Conservation (phyloP, 176 grass and related monocot genomes). For the Dendrocalamus sinicus region DNA sequence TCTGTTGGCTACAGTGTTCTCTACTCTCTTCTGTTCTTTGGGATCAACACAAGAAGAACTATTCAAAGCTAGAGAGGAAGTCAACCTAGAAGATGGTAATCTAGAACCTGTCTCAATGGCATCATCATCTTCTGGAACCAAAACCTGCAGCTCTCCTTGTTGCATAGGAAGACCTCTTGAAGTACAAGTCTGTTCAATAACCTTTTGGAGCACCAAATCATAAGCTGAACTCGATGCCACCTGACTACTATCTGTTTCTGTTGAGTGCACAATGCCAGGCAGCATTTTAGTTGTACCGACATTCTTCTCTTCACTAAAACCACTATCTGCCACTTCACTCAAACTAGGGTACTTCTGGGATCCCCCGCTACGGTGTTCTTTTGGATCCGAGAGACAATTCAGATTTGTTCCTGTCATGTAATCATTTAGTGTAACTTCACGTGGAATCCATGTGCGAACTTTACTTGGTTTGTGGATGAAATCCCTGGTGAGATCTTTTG, state of each 20-base stretch:
- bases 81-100: constrained; percentile 11
- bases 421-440: constrained; percentile 38
- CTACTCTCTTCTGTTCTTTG: constrained; percentile 2
- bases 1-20: constrained; percentile 7
- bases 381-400: constrained; percentile 5
- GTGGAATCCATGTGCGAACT: constrained; percentile 7
- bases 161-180: constrained; percentile 23
- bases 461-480: background rate
- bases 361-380: constrained; percentile 41
- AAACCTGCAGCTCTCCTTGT: constrained; percentile 31
- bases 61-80: background rate
- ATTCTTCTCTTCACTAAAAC: constrained; percentile 5
- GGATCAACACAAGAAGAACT: constrained; percentile 4
- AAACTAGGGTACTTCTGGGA: background rate
- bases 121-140: background rate
- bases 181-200: constrained; percentile 3
- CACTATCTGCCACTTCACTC: background rate
- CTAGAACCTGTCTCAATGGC: background rate
- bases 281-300: background rate
- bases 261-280: constrained; percentile 1
- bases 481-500: constrained; percentile 16
- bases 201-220: constrained; percentile 24
- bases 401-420: constrained; percentile 28
- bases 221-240: constrained; percentile 29
- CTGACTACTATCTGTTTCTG: constrained; percentile 13